Base-by-base conservation (phyloP, 192 early-diverging fungal genomes). In the Diversispora epigaea region DNA sequence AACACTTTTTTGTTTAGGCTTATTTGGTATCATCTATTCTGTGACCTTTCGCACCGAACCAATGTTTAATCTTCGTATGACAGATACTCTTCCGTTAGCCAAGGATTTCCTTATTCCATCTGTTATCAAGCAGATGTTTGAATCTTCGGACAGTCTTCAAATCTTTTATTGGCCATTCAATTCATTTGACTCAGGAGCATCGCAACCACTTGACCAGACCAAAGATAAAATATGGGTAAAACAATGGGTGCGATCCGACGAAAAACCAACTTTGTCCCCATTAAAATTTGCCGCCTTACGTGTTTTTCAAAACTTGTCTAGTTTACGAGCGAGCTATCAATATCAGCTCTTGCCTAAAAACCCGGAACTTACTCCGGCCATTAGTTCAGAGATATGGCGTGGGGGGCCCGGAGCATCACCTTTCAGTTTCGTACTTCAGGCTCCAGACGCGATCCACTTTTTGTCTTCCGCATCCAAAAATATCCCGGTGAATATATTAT, bases 1-100 rank as follows among this genome's bases (percentile, higher is more conserved):
- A n/a, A n/a, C n/a, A n/a, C n/a, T n/a, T 47, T 5, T 62, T 80
- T 43, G 77, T 80, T 14, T 49, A 81, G 8, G 50, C 45, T 0
- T 77, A 79, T n/a, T n/a, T n/a, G n/a, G n/a, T n/a, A n/a, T n/a
- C n/a, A n/a, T n/a, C n/a, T n/a, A n/a, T n/a, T n/a, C n/a, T n/a
- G n/a, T n/a, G n/a, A n/a, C n/a, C n/a, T n/a, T n/a, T n/a, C n/a
- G n/a, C n/a, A n/a, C n/a, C 43, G 76, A 79, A 52, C 82, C 82
- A 40, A 80, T 83, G 80, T 81, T 79, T 67, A 74, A 79, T 44
- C 56, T 84, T 15, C 46, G 61, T 21, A 84, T 81, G 82, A 80
- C 39, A 3, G 80, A 83, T 44, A 71, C 73, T 8, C 63, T 54
- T 4, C 78, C 77, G 4, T 64, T 45, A 7, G 32, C 77, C 11